Conservation (phyloP, 2,329 filamentous ascomycete species). For the Trichoderma atrobrunneum region DNA sequence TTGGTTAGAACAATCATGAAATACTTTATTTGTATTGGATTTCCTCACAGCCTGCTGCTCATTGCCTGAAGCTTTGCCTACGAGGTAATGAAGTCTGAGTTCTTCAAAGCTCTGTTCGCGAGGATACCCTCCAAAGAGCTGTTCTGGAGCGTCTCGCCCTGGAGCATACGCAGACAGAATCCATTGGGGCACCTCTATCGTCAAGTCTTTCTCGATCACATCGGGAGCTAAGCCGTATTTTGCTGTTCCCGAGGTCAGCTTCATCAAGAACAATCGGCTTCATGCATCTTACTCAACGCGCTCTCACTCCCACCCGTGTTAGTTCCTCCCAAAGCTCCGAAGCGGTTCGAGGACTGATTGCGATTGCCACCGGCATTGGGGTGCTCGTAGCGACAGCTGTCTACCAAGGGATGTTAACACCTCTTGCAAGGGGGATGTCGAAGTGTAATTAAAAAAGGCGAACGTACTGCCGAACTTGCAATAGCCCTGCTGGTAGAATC, state of each 20-base stretch:
- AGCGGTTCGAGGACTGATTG: slow-evolving; percentile 51
- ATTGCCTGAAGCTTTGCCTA: slow-evolving; percentile 58
- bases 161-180: slow-evolving; percentile 84
- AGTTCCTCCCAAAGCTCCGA: slow-evolving; percentile 46
- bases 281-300: slow-evolving; percentile 23
- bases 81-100: slow-evolving; percentile 70
- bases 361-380: slow-evolving; percentile 37
- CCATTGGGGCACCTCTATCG: slow-evolving; percentile 73
- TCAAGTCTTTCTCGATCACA: slow-evolving; percentile 64
- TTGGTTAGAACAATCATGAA: not conserved
- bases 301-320: slow-evolving; percentile 28
- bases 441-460: not conserved
- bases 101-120: slow-evolving; percentile 90
- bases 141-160: slow-evolving; percentile 69
- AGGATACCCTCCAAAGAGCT: slow-evolving; percentile 75
- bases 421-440: not conserved
- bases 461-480: slow-evolving; percentile 52
- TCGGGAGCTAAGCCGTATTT: slow-evolving; percentile 56
- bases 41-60: slow-evolving; percentile 48
- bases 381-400: slow-evolving; percentile 55
- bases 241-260: slow-evolving; percentile 24
- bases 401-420: slow-evolving; percentile 32
- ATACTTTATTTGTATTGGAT: not conserved
- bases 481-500: slow-evolving; percentile 49
- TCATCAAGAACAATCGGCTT: not conserved